A percentile compares a stretch with the other conserved stretches of the same genome.
These are phyloP conservation scores for Phialocephala subalpina DNA, from an alignment of 2,329 filamentous ascomycete genomes.

Conservation along the genomic window DNA sequence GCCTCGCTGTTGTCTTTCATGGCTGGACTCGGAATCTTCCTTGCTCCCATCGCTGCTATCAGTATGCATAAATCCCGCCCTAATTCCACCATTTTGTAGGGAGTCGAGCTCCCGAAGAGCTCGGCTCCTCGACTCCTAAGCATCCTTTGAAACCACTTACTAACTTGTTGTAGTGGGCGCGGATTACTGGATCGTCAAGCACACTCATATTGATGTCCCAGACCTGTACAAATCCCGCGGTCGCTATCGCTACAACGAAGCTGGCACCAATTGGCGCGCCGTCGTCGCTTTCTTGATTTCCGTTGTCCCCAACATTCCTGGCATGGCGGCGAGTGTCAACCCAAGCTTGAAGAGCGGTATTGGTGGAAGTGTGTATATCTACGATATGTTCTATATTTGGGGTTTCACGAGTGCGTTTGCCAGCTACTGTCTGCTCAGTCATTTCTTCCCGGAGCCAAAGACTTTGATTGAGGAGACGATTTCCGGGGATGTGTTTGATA, in stretches of 20 bases:
- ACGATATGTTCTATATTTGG: constrained; percentile 48
- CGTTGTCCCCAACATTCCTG: constrained; percentile 37
- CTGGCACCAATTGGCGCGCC: constrained; percentile 39
- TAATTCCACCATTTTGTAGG: too few relatives aligned
- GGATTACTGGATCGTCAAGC: constrained; percentile 46
- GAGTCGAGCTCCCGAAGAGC: too few relatives aligned
- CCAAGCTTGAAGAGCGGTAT: constrained; percentile 34
- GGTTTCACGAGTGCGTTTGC: constrained; percentile 48
- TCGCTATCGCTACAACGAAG: constrained; percentile 39
- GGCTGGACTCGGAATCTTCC: constrained; percentile 47
- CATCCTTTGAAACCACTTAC: too few relatives aligned
- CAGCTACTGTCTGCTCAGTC: constrained; percentile 42
- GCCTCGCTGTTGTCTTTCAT: constrained; percentile 44
- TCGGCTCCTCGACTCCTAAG: too few relatives aligned
- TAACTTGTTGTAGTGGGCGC: too few relatives aligned
- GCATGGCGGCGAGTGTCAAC: constrained; percentile 38
- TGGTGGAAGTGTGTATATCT: constrained; percentile 44
- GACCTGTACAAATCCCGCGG: constrained; percentile 43
- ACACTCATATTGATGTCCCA: constrained; percentile 45
- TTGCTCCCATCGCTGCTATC: constrained; percentile 48
- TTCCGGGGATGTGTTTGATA: constrained; percentile 39
- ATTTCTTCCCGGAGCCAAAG: constrained; percentile 45
- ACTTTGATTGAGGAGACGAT: constrained; percentile 44
- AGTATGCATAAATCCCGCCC: too few relatives aligned
- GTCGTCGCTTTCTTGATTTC: constrained; percentile 37